phyloP scores from a whole-genome alignment of 371 early-diverging fungal species.

The Syncephalis plumigaleata region DNA sequence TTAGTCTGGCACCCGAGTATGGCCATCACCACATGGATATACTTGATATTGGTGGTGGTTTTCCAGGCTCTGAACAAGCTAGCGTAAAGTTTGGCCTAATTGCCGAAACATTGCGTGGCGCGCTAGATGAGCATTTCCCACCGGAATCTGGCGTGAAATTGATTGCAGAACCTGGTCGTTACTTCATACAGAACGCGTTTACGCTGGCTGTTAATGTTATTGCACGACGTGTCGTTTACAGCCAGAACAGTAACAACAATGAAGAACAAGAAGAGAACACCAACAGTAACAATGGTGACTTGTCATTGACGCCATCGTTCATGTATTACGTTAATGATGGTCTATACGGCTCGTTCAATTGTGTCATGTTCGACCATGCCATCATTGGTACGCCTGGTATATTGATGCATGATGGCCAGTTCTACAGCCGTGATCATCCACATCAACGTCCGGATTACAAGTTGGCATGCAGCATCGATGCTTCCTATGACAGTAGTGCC shows the following conservation, averaged over 20 bases:
- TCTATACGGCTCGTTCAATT: conserved; percentile 95
- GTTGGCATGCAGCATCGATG: conserved; percentile 16
- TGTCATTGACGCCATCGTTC: conserved; percentile 47
- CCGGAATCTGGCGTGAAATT: conserved; percentile 49
- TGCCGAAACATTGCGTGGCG: conserved; percentile 60
- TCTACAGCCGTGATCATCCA: no score
- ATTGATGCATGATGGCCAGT: no score
- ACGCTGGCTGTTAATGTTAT: conserved; percentile 81
- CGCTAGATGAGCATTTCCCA: conserved; percentile 64
- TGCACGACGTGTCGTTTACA: conserved; percentile 58
- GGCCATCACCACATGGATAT: conserved; percentile 57
- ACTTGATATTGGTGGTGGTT: conserved; percentile 95
- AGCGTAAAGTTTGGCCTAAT: conserved; percentile 68
- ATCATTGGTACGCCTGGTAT: conserved; percentile 23
- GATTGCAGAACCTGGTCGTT: conserved; percentile 96
- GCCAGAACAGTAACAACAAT: conserved; percentile 1
- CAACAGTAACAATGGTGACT: conserved; percentile 10
- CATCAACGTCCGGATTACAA: conserved; percentile 30
- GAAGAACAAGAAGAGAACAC: conserved; percentile 1
- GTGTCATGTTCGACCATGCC: conserved; percentile 93
- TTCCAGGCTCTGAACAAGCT: conserved; percentile 70
- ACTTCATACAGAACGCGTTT: conserved; percentile 87
- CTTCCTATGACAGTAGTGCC: conserved; percentile 14
- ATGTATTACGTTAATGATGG: conserved; percentile 98
- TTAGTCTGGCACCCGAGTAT: conserved; percentile 63